Percentiles rank a stretch among this genome's conserved stretches.
phyloP scores from a whole-genome alignment of 495 filamentous ascomycete genomes.

The Xylaria curta region DNA sequence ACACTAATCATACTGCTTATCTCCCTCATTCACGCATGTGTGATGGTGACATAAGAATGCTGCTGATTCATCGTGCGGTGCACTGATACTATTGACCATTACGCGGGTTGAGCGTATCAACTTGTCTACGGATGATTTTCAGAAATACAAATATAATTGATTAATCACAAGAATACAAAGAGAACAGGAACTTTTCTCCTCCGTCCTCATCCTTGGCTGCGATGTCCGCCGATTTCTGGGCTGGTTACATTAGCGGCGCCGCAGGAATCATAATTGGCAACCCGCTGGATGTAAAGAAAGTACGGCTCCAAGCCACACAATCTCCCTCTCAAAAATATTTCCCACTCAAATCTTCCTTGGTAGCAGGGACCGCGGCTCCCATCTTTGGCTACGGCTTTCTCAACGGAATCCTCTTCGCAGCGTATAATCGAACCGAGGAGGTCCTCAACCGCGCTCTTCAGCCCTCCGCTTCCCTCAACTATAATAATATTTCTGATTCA shows the following conservation, averaged over 20 bases:
- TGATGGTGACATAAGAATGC: not conserved
- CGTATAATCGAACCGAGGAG: conserved; percentile 78
- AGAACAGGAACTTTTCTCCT: not conserved
- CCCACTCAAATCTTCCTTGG: conserved; percentile 38
- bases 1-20: not conserved
- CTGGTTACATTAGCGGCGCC: conserved; percentile 83
- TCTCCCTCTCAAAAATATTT: conserved; percentile 41
- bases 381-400: conserved; percentile 87
- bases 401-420: conserved; percentile 84
- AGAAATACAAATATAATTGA: not conserved
- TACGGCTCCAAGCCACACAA: conserved; percentile 70
- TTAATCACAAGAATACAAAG: not conserved
- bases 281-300: conserved; percentile 86
- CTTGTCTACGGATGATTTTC: not conserved
- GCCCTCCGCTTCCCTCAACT: conserved; percentile 36
- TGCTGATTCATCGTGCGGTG: not conserved
- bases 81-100: not conserved
- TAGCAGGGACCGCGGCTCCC: conserved; percentile 75
- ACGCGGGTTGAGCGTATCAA: not conserved
- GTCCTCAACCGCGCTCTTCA: conserved; percentile 55
- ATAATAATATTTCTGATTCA: not conserved
- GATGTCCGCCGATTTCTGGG: conserved; percentile 88
- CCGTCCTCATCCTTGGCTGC: not conserved
- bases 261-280: conserved; percentile 86
- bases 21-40: not conserved